phyloP scores from a whole-genome alignment of 108 stramenopile species.

The Hondaea fermentalgiana region DNA sequence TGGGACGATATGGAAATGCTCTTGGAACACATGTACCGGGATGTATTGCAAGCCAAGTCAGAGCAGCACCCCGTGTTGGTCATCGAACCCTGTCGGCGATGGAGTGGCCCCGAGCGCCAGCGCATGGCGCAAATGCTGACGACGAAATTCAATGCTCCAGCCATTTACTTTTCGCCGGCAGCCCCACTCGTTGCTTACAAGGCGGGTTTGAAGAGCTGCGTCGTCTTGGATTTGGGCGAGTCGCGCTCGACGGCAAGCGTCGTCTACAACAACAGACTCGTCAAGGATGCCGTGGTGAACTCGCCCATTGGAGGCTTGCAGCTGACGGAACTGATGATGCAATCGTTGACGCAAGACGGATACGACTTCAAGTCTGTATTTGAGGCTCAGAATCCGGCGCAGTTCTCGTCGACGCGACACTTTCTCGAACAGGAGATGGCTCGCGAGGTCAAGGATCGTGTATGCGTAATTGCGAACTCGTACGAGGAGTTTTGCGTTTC shows the following conservation, averaged over 20 bases:
- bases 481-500: not conserved
- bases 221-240: not conserved
- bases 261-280: not conserved
- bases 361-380: not conserved
- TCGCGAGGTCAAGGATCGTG: not conserved
- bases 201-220: not conserved
- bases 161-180: slow-evolving; percentile 13
- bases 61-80: not conserved
- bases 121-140: not conserved
- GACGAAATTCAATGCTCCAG: not conserved
- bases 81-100: not conserved
- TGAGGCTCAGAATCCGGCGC: slow-evolving; percentile 2
- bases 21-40: not conserved
- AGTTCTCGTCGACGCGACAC: not conserved
- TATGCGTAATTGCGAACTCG: not conserved
- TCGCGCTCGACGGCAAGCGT: not conserved
- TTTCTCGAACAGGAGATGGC: slow-evolving; percentile 12
- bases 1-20: slow-evolving; percentile 11
- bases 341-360: not conserved
- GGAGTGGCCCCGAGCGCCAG: not conserved
- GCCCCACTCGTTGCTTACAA: not conserved
- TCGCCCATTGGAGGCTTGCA: slow-evolving; percentile 6
- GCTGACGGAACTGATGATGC: slow-evolving; percentile 13
- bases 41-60: not conserved
- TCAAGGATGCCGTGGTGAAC: not conserved